phyloP scores from a whole-genome alignment of 2,329 filamentous ascomycete genomes.

The Pseudocercospora macadamiae region DNA sequence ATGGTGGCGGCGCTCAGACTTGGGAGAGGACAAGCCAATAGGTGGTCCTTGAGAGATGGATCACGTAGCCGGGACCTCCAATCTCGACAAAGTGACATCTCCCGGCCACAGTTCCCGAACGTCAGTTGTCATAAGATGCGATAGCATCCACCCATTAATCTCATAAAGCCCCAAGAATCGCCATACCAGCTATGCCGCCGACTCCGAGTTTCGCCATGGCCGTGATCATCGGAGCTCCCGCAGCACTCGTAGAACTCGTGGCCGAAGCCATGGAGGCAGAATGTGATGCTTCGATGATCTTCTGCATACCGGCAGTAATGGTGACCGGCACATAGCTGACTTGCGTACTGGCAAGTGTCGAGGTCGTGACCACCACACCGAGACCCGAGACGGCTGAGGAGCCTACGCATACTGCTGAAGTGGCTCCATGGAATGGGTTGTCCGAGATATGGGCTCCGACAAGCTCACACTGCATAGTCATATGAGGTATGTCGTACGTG shows the following conservation, averaged over 20 bases:
- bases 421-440: slow-evolving; percentile 23
- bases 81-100: too few relatives aligned
- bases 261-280: slow-evolving; percentile 15
- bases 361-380: slow-evolving; percentile 32
- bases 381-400: slow-evolving; percentile 28
- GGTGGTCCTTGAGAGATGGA: too few relatives aligned
- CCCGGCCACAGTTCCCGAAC: too few relatives aligned
- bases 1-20: too few relatives aligned
- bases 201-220: slow-evolving; percentile 13
- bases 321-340: slow-evolving; percentile 34
- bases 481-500: slow-evolving; percentile 10
- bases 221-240: slow-evolving; percentile 17
- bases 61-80: too few relatives aligned
- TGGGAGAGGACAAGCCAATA: too few relatives aligned
- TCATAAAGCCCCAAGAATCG: slow-evolving; percentile 23
- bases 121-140: too few relatives aligned
- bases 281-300: slow-evolving; percentile 22
- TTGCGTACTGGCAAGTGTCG: slow-evolving; percentile 32
- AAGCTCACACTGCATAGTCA: slow-evolving; percentile 31
- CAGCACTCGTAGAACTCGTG: slow-evolving; percentile 18
- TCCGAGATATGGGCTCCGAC: slow-evolving; percentile 28
- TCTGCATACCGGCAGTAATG: slow-evolving; percentile 33
- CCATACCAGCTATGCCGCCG: slow-evolving; percentile 17
- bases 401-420: slow-evolving; percentile 30
- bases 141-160: too few relatives aligned